Conservation (phyloP, 108 stramenopile genomes). For the Craspedostauros australis region DNA sequence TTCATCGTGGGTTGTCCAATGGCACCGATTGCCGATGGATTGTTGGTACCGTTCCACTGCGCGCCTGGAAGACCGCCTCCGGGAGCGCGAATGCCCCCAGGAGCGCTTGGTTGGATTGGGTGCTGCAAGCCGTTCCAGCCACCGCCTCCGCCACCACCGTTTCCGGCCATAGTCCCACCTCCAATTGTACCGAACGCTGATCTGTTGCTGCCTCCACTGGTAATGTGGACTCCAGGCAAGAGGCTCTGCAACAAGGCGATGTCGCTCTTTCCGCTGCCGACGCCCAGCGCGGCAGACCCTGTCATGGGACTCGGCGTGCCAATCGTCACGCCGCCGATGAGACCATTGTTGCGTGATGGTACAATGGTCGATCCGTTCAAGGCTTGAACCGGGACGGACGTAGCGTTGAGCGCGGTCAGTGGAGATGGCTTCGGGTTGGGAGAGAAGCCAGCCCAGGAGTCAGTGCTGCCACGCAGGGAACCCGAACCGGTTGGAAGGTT, state of each 20-base stretch:
- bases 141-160: neutral
- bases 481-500: constrained; percentile 73
- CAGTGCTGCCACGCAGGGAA: constrained; percentile 51
- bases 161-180: neutral
- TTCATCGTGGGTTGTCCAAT: too few species aligned
- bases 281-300: constrained; percentile 3
- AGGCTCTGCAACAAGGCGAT: constrained; percentile 83
- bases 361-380: constrained; percentile 26
- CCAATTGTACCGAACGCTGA: neutral
- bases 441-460: constrained; percentile 20
- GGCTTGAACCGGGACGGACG: constrained; percentile 38
- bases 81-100: neutral
- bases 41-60: too few species aligned
- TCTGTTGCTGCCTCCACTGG: constrained; percentile 35
- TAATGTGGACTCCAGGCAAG: constrained; percentile 74
- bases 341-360: constrained; percentile 13
- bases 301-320: constrained; percentile 24
- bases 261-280: constrained; percentile 51
- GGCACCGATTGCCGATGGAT: too few species aligned
- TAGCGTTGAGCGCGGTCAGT: constrained; percentile 45
- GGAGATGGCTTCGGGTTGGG: constrained; percentile 16
- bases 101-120: neutral
- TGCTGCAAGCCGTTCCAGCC: neutral
- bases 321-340: constrained; percentile 58
- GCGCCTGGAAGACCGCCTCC: too few species aligned